These are phyloP conservation scores for Exophiala sideris DNA, from an alignment of 2,329 filamentous ascomycete species.

Conservation along the genomic window DNA sequence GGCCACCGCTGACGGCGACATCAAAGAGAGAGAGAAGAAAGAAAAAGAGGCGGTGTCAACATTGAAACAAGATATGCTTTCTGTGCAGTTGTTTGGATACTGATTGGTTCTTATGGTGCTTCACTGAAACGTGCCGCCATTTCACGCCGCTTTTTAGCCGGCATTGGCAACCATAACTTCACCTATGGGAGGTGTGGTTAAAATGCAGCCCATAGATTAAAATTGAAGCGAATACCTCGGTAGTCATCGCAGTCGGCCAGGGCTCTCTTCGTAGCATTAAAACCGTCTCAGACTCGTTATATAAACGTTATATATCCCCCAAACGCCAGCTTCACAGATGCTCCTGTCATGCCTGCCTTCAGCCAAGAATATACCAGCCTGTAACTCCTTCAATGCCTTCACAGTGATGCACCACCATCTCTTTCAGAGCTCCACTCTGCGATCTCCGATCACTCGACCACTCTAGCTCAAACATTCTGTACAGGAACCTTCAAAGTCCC, in stretches of 20 bases:
- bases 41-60: not conserved
- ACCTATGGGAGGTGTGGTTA: not conserved
- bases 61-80: not conserved
- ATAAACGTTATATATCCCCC: too few relatives aligned
- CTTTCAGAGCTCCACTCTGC: too few relatives aligned
- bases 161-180: not conserved
- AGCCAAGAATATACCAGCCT: too few relatives aligned
- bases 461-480: constrained; percentile 11
- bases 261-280: not conserved
- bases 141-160: not conserved
- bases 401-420: too few relatives aligned
- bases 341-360: too few relatives aligned
- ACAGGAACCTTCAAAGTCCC: constrained; percentile 22
- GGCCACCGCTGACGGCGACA: constrained; percentile 45
- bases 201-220: too few relatives aligned
- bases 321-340: too few relatives aligned
- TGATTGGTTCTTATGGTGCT: not conserved
- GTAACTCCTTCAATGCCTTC: too few relatives aligned
- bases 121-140: too few relatives aligned
- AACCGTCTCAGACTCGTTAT: too few relatives aligned
- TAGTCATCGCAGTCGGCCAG: not conserved
- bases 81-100: not conserved
- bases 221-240: not conserved
- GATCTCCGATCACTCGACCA: too few relatives aligned
- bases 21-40: constrained; percentile 1